phyloP scores from a whole-genome alignment of 176 grass and related monocot genomes.

The Eremochloa ophiuroides region DNA sequence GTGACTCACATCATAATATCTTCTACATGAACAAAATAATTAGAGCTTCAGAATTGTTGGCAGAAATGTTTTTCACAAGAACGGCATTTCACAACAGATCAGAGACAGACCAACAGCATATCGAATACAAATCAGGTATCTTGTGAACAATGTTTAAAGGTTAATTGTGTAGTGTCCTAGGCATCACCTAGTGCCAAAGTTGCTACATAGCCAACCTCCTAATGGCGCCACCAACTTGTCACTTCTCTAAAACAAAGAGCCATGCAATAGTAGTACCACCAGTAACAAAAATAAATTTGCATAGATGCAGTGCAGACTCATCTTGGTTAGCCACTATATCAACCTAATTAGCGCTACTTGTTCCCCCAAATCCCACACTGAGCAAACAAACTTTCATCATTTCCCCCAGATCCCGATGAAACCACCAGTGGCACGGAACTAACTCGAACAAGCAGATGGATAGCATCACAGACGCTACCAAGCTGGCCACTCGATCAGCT shows the following conservation, averaged over 20 bases:
- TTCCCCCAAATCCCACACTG: background rate
- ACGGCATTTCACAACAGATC: background rate
- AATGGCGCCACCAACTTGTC: background rate
- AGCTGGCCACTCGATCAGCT: slow-evolving; percentile 11
- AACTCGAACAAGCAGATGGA: background rate
- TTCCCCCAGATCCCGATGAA: slow-evolving; percentile 21
- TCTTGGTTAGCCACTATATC: background rate
- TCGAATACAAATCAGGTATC: background rate
- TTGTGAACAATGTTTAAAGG: background rate
- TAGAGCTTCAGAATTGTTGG: background rate
- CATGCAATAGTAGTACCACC: background rate
- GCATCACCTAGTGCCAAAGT: too few relatives aligned
- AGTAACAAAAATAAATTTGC: background rate
- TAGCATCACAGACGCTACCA: background rate
- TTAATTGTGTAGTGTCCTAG: background rate
- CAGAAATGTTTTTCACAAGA: background rate
- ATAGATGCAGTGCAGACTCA: background rate
- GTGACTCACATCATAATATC: background rate
- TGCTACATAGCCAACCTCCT: background rate
- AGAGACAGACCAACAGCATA: background rate
- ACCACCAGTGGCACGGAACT: slow-evolving; percentile 12
- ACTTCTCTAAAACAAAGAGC: background rate
- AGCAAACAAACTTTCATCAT: background rate
- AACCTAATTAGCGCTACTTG: background rate
- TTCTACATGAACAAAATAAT: background rate